Evolutionary conservation across 768 basidiomycete genomes (phyloP).

Genomic region (Crepidotus variabilis): DNA sequence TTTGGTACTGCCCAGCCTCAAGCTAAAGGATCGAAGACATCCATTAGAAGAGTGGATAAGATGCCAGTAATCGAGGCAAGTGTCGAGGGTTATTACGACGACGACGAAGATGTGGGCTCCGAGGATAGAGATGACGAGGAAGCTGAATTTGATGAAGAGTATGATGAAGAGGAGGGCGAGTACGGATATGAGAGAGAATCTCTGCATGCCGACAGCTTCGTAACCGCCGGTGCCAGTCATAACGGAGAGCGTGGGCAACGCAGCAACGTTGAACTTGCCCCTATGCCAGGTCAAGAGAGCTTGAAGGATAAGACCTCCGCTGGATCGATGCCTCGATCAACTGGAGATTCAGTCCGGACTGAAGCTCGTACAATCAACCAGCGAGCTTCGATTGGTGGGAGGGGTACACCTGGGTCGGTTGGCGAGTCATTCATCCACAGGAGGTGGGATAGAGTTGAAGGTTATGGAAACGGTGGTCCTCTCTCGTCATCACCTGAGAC

Average conservation of each 20-base stretch:
- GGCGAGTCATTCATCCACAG: slow-evolving; percentile 49
- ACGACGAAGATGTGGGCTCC: slow-evolving; percentile 15
- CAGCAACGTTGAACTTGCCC: neutral
- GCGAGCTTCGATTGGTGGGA: too few relatives aligned
- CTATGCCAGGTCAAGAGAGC: neutral
- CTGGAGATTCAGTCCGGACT: neutral
- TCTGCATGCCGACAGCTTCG: slow-evolving; percentile 53
- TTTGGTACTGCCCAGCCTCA: slow-evolving; percentile 35
- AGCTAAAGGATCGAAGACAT: slow-evolving; percentile 22
- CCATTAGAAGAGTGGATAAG: slow-evolving; percentile 16
- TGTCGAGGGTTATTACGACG: slow-evolving; percentile 27
- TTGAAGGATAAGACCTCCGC: neutral
- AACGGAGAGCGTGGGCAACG: neutral
- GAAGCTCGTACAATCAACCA: neutral
- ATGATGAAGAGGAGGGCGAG: slow-evolving; percentile 24
- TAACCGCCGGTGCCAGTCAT: slow-evolving; percentile 35
- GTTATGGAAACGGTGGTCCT: slow-evolving; percentile 27
- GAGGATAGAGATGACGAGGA: slow-evolving; percentile 28
- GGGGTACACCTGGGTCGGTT: slow-evolving; percentile 18
- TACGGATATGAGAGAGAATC: slow-evolving; percentile 38
- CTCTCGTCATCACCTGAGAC: slow-evolving; percentile 14
- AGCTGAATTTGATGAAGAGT: slow-evolving; percentile 15
- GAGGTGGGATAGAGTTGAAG: slow-evolving; percentile 45
- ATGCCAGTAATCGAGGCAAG: slow-evolving; percentile 41
- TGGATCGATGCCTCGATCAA: neutral